These are phyloP conservation scores for Astragalus membranaceus DNA, from an alignment of 306 rosid genomes.

Conservation along the genomic window DNA sequence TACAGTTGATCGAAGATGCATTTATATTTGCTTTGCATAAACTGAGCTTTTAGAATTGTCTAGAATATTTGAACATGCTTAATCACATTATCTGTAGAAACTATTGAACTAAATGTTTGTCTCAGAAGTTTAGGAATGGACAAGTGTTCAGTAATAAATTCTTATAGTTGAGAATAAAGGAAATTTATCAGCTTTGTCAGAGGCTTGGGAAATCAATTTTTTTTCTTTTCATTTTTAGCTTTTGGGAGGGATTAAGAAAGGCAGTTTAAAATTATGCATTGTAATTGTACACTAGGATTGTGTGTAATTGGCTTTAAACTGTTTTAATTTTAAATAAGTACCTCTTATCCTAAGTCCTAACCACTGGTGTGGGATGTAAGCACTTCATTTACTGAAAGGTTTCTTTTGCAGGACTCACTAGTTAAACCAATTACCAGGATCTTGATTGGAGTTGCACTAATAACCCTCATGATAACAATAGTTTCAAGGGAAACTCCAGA, in stretches of 20 bases:
- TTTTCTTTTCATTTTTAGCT: not conserved
- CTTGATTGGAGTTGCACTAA: constrained; percentile 58
- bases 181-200: not conserved
- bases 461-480: constrained; percentile 58
- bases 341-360: not conserved
- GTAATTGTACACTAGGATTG: not conserved
- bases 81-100: not conserved
- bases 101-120: not conserved
- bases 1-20: not conserved
- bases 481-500: constrained; percentile 55
- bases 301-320: not conserved
- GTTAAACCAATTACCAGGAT: constrained; percentile 80
- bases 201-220: not conserved
- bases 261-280: not conserved
- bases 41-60: not conserved
- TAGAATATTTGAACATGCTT: not conserved
- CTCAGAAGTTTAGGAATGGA: not conserved
- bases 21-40: constrained; percentile 4
- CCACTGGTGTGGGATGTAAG: not conserved
- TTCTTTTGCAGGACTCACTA: constrained; percentile 65
- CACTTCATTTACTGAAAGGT: not conserved
- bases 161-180: not conserved
- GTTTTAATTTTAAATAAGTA: not conserved
- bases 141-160: not conserved
- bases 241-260: not conserved